These are phyloP conservation scores for Mimosa pudica DNA, from an alignment of 306 rosid genomes.

Conservation along the genomic window DNA sequence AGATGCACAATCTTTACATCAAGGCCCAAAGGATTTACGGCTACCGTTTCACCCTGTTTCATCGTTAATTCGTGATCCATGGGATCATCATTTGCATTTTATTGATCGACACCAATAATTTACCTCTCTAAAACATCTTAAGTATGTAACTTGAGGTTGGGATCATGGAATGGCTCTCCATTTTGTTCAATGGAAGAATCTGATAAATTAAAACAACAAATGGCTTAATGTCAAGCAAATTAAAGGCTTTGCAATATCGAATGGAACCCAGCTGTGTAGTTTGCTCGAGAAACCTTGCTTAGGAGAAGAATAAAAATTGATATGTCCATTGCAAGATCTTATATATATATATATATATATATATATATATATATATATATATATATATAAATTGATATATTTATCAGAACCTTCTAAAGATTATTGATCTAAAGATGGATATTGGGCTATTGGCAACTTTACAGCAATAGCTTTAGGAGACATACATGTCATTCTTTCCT, in stretches of 20 bases:
- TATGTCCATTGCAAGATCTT: slow-evolving; percentile 88
- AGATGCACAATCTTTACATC: neutral
- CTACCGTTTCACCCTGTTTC: slow-evolving; percentile 30
- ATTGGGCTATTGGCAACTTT: slow-evolving; percentile 45
- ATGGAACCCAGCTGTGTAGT: slow-evolving; percentile 84
- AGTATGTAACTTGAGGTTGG: slow-evolving; percentile 32
- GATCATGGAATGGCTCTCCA: slow-evolving; percentile 42
- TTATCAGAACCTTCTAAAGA: slow-evolving; percentile 39
- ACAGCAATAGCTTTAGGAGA: slow-evolving; percentile 69
- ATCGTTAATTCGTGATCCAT: slow-evolving; percentile 59
- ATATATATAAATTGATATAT: too few species aligned
- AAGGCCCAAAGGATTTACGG: neutral
- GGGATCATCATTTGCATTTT: slow-evolving; percentile 58
- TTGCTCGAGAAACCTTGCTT: slow-evolving; percentile 44
- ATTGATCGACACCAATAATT: slow-evolving; percentile 38
- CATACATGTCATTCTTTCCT: slow-evolving; percentile 45
- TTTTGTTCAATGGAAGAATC: slow-evolving; percentile 60
- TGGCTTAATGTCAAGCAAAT: slow-evolving; percentile 65
- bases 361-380: slow-evolving; percentile 34
- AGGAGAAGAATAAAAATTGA: slow-evolving; percentile 71
- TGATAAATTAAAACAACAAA: slow-evolving; percentile 66
- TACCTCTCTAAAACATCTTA: slow-evolving; percentile 50
- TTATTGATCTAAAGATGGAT: slow-evolving; percentile 43
- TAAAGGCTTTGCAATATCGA: slow-evolving; percentile 63
- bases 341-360: slow-evolving; percentile 38